phyloP scores from a whole-genome alignment of 164 flowering plant species.

The Chloranthus sessilifolius region DNA sequence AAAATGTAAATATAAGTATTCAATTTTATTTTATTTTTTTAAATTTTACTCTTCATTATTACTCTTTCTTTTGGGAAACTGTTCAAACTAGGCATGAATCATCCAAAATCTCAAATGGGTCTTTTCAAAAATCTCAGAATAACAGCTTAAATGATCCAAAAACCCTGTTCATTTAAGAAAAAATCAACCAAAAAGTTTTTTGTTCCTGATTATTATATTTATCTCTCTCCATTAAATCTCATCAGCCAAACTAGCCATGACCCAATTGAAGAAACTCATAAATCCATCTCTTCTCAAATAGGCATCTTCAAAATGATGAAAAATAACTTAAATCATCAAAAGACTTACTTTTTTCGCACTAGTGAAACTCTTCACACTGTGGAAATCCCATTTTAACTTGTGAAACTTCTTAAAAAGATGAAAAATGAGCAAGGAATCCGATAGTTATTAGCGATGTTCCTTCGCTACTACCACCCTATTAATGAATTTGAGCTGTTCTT shows the following conservation, averaged over 20 bases:
- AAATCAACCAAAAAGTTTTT: too few species aligned
- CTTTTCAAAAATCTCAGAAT: too few species aligned
- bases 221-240: neutral
- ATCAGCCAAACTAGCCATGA: neutral
- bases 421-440: constrained; percentile 24
- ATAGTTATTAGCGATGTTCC: constrained; percentile 32
- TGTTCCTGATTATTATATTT: too few species aligned
- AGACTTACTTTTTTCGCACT: neutral
- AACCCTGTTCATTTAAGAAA: too few species aligned
- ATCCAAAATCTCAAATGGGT: too few species aligned
- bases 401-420: constrained; percentile 35
- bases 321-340: neutral
- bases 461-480: constrained; percentile 69
- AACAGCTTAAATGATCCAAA: too few species aligned
- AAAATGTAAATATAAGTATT: too few species aligned
- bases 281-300: neutral
- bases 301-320: neutral
- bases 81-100: too few species aligned
- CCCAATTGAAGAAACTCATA: constrained; percentile 4
- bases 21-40: too few species aligned
- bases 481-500: constrained; percentile 89
- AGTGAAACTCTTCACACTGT: neutral
- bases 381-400: constrained; percentile 10
- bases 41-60: too few species aligned
- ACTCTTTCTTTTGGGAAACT: too few species aligned